Evolutionary conservation across 2,329 filamentous ascomycete species (phyloP), one percentile per base, ranked within the genome.

Genomic region (Aspergillus versicolor): DNA sequence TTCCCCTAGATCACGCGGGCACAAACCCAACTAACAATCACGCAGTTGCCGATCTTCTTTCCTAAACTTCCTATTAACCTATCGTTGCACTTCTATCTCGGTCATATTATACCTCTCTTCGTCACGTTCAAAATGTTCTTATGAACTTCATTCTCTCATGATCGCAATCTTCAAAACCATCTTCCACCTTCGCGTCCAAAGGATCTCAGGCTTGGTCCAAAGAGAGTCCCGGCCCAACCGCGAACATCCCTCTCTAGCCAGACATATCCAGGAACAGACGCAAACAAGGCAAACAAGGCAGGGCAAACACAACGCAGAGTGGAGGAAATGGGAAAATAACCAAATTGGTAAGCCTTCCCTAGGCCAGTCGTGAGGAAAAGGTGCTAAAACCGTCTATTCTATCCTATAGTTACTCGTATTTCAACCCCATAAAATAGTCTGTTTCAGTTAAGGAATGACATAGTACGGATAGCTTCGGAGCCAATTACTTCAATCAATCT

Each of bases 31-130:
- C 45, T 54, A 41, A 53, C 40, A 24, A 15, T 49, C 17, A 22
- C 17, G 8, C 42, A 74, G 71, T 74, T 56, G 71, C 71, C 50
- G 71, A 74, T 62, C 65, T 74, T 24, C 70, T 74, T 40, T 72
- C 71, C 47, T 74, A 73, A 71, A 22, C 40, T 5, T 52, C 37
- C 21, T 52, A 34, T 32, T 5, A 21, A 22, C 37, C 7, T 42
- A 13, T 57, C 22, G 7, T 46, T 12, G 22, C 27, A 41, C 32
- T 44, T 41, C 6, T 42, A 27, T 27, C 24, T 21, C 15, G 17
- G 32, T 45, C 41, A 40, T 37, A n/a, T 12, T 38, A 24, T 41
- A 43, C 37, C 48, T 53, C 51, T 37, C 27, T 21, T 19, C 38
- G n/a, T n/a, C 11, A 37, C 3, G 8, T 9, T 19, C 27, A 47